A percentile compares a stretch with the other conserved stretches of the same genome.
Conservation (phyloP, 2,329 filamentous ascomycete genomes). For the Mycosphaerella sp. region DNA sequence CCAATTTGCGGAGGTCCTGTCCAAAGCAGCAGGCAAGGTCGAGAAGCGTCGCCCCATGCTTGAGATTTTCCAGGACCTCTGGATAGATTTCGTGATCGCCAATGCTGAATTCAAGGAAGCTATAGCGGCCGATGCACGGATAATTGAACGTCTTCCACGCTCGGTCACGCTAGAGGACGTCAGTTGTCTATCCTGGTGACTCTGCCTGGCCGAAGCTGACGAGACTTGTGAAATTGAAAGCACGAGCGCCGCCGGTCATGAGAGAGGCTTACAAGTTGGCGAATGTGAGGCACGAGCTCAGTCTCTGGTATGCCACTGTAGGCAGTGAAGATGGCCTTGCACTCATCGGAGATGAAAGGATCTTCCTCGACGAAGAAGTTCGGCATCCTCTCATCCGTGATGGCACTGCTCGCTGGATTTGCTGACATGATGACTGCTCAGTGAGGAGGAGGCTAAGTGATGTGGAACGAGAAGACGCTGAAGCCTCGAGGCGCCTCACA, state of each 20-base stretch:
- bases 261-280: not conserved
- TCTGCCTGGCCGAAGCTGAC: not conserved
- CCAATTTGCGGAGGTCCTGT: conserved; percentile 37
- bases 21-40: conserved; percentile 39
- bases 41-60: conserved; percentile 33
- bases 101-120: conserved; percentile 22
- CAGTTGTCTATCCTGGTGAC: not conserved
- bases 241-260: not conserved
- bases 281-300: conserved; percentile 1
- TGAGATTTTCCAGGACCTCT: conserved; percentile 25
- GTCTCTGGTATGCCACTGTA: conserved; percentile 1
- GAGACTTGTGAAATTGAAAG: not conserved
- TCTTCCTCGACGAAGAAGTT: conserved; percentile 10
- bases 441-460: not conserved
- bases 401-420: not conserved
- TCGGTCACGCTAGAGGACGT: conserved; percentile 10
- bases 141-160: conserved; percentile 12
- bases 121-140: conserved; percentile 16
- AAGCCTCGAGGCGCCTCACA: too few species aligned
- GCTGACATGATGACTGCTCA: not conserved
- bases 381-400: not conserved
- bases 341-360: conserved; percentile 5
- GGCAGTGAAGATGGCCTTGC: conserved; percentile 1
- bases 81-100: conserved; percentile 19
- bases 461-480: not conserved